Evolutionary conservation across 306 rosid species (phyloP).

Genomic region (Mimosa pudica): DNA sequence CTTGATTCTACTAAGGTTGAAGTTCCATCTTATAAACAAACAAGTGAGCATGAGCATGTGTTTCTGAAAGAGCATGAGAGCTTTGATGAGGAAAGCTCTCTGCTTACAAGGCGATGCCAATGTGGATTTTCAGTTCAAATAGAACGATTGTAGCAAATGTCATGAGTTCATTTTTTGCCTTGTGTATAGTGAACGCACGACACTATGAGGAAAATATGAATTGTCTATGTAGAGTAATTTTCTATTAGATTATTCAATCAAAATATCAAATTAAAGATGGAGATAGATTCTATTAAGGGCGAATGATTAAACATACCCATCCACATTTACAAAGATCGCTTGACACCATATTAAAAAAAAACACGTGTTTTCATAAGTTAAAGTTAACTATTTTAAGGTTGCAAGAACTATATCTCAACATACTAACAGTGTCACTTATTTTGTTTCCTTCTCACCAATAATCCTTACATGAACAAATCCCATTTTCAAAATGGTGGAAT

Average conservation of each 20-base stretch:
- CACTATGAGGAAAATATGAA: neutral
- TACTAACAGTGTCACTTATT: neutral
- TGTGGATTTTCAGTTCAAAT: constrained; percentile 90
- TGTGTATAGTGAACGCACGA: neutral
- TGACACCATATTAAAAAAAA: too few relatives aligned
- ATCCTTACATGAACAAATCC: constrained; percentile 49
- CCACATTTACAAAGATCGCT: too few relatives aligned
- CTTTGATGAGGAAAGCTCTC: constrained; percentile 57
- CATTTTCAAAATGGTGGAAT: constrained; percentile 60
- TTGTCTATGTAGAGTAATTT: neutral
- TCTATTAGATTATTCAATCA: neutral
- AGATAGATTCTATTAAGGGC: too few relatives aligned
- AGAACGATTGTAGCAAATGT: constrained; percentile 64
- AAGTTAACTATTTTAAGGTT: too few relatives aligned
- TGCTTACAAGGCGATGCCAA: constrained; percentile 68
- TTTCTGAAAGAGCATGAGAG: constrained; percentile 66
- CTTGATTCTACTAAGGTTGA: constrained; percentile 20
- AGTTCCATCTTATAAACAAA: constrained; percentile 32
- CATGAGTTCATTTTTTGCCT: neutral
- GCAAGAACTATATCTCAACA: neutral
- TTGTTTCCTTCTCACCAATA: constrained; percentile 40
- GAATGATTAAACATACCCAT: too few relatives aligned
- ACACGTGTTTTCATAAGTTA: too few relatives aligned
- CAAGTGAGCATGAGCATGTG: constrained; percentile 70
- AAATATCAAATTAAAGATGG: neutral